A percentile compares a stretch with the other conserved stretches of the same genome.
Conservation (phyloP, 768 basidiomycete genomes). For the Panaeolus papilionaceus region DNA sequence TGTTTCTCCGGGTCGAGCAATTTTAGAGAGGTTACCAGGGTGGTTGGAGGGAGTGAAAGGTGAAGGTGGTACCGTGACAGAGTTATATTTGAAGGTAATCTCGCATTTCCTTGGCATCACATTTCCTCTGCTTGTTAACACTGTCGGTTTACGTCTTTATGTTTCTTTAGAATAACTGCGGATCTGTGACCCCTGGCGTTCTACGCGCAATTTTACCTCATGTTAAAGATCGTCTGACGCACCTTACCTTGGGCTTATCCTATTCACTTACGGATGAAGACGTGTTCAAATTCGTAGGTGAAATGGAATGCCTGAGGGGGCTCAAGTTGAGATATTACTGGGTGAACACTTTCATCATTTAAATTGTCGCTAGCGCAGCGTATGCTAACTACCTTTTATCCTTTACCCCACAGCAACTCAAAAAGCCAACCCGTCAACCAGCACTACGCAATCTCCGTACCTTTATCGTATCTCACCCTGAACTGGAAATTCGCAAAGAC, state of each 20-base stretch:
- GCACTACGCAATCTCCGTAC: slow-evolving; percentile 28
- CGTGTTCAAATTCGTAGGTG: slow-evolving; percentile 51
- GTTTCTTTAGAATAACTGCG: slow-evolving; percentile 56
- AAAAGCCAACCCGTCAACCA: slow-evolving; percentile 31
- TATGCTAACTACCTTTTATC: neutral
- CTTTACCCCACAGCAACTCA: slow-evolving; percentile 46
- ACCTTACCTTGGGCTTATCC: slow-evolving; percentile 58
- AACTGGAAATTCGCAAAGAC: slow-evolving; percentile 28
- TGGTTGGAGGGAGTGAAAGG: slow-evolving; percentile 46
- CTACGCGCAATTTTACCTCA: slow-evolving; percentile 50
- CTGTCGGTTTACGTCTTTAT: neutral
- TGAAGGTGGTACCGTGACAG: slow-evolving; percentile 33
- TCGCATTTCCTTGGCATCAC: neutral
- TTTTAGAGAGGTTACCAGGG: slow-evolving; percentile 48
- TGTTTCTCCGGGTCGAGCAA: slow-evolving; percentile 41
- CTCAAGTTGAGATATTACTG: slow-evolving; percentile 58
- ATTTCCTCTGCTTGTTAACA: neutral
- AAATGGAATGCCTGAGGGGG: slow-evolving; percentile 44
- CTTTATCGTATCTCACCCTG: slow-evolving; percentile 33
- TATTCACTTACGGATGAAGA: slow-evolving; percentile 64
- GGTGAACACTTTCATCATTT: slow-evolving; percentile 37
- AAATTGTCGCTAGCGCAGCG: neutral
- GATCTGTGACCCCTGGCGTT: slow-evolving; percentile 68
- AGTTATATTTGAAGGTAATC: slow-evolving; percentile 51
- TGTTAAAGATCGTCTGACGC: slow-evolving; percentile 36